Evolutionary conservation across 345 rosid species (phyloP).

Genomic region (Heritiera fomes): DNA sequence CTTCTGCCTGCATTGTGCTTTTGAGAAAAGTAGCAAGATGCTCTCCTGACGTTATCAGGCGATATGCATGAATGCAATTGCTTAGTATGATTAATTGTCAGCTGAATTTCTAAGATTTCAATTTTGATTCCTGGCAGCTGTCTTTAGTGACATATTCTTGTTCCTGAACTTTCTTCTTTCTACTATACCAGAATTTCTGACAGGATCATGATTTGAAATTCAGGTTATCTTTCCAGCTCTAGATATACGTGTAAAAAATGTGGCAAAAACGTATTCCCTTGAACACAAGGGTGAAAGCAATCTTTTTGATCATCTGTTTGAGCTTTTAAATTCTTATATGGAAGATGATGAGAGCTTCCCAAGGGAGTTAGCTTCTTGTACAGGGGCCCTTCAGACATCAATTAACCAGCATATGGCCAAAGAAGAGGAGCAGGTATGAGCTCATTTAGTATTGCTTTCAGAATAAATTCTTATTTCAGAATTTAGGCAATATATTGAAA

Average conservation of each 20-base stretch:
- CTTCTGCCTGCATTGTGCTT: conserved; percentile 4
- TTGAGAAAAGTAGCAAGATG: neutral
- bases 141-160: neutral
- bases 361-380: conserved; percentile 60
- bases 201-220: conserved; percentile 20
- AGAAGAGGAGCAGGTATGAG: conserved; percentile 67
- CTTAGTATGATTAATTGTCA: neutral
- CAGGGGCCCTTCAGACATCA: conserved; percentile 65
- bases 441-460: neutral
- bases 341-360: conserved; percentile 54
- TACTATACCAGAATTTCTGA: conserved; percentile 12
- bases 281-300: conserved; percentile 63
- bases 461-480: conserved; percentile 9
- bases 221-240: conserved; percentile 74
- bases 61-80: neutral
- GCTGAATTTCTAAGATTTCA: conserved; percentile 1
- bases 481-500: neutral
- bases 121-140: conserved; percentile 10
- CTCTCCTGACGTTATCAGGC: neutral
- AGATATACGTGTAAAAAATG: conserved; percentile 66
- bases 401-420: conserved; percentile 69
- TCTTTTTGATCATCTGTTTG: conserved; percentile 60
- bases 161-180: conserved; percentile 19
- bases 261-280: conserved; percentile 56
- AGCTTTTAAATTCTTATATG: conserved; percentile 45